phyloP scores from a whole-genome alignment of 768 basidiomycete genomes.

The Phaeolepiota aurea region DNA sequence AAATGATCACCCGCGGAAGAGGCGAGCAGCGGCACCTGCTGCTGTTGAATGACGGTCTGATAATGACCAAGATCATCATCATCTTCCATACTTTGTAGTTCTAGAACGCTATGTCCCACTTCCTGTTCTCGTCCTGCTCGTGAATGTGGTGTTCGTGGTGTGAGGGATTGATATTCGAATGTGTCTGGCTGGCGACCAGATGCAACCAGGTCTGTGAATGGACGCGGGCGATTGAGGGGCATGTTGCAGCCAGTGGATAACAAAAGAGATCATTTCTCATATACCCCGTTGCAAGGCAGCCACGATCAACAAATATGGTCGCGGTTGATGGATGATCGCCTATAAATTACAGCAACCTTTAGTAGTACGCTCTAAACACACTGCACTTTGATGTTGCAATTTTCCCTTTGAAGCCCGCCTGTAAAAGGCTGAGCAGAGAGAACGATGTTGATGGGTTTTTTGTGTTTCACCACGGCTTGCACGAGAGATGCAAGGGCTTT shows the following conservation, averaged over 20 bases:
- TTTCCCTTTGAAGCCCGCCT: too few species aligned
- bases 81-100: slow-evolving; percentile 22
- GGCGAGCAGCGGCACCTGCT: slow-evolving; percentile 37
- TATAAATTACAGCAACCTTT: too few species aligned
- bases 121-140: slow-evolving; percentile 51
- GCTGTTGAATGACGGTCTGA: slow-evolving; percentile 25
- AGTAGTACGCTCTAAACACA: too few species aligned
- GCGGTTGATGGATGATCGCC: too few species aligned
- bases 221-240: slow-evolving; percentile 31
- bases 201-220: slow-evolving; percentile 23
- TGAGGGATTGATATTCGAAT: slow-evolving; percentile 29
- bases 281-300: not conserved
- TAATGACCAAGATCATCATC: slow-evolving; percentile 27
- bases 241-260: slow-evolving; percentile 12
- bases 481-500: too few species aligned
- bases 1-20: slow-evolving; percentile 35
- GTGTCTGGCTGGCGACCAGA: slow-evolving; percentile 21
- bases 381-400: too few species aligned
- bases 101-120: slow-evolving; percentile 41
- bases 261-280: slow-evolving; percentile 3
- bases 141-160: slow-evolving; percentile 58
- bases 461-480: too few species aligned
- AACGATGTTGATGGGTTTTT: too few species aligned
- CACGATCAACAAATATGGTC: too few species aligned
- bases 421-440: too few species aligned